These are phyloP conservation scores for Neodidymelliopsis sp. DNA, from an alignment of 2,329 filamentous ascomycete genomes.

Conservation along the genomic window DNA sequence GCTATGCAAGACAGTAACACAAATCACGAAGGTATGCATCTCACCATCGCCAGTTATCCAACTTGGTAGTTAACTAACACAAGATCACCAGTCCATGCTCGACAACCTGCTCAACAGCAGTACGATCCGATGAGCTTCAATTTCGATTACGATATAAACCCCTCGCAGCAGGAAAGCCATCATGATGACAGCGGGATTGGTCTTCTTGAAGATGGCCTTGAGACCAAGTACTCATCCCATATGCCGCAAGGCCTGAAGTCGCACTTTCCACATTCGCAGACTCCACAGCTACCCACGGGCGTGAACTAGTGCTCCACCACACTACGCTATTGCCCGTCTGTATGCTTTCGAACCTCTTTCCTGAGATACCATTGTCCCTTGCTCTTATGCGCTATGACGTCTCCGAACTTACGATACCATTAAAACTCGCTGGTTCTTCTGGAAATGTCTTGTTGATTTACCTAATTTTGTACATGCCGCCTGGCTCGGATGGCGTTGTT, in stretches of 20 bases:
- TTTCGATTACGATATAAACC: slow-evolving; percentile 42
- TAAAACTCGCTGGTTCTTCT: slow-evolving; percentile 34
- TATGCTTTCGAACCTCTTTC: neutral
- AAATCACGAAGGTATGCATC: slow-evolving; percentile 43
- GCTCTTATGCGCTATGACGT: slow-evolving; percentile 33
- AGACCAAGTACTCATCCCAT: slow-evolving; percentile 41
- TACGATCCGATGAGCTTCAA: slow-evolving; percentile 45
- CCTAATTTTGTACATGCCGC: slow-evolving; percentile 35
- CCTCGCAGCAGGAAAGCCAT: slow-evolving; percentile 41
- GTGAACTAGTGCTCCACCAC: slow-evolving; percentile 19
- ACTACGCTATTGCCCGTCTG: neutral
- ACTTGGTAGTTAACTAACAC: slow-evolving; percentile 45
- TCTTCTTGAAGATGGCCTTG: slow-evolving; percentile 46
- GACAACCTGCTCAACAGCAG: slow-evolving; percentile 43
- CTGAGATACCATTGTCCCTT: slow-evolving; percentile 14
- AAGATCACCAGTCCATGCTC: slow-evolving; percentile 45
- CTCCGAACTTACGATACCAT: slow-evolving; percentile 43
- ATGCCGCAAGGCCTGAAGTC: slow-evolving; percentile 32
- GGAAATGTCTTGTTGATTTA: slow-evolving; percentile 36
- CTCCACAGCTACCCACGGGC: slow-evolving; percentile 31
- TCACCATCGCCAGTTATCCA: slow-evolving; percentile 9
- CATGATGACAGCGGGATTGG: slow-evolving; percentile 48
- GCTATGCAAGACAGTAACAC: slow-evolving; percentile 32
- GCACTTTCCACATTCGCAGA: slow-evolving; percentile 31
- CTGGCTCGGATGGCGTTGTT: slow-evolving; percentile 7